Evolutionary conservation across 306 rosid species (phyloP).

Genomic region (Cucurbita pepo): DNA sequence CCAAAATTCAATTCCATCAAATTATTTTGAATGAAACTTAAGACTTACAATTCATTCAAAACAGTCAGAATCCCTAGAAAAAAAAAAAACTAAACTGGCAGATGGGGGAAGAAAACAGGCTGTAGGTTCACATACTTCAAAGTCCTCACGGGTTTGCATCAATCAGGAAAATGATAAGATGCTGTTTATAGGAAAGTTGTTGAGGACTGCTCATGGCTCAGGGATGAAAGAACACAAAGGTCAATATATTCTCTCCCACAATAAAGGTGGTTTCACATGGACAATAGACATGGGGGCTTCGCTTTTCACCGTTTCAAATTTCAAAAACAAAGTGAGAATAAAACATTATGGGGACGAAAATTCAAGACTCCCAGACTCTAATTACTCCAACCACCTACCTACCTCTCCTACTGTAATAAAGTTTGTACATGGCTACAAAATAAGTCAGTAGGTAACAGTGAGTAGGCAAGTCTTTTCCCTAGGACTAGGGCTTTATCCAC

Average conservation of each 20-base stretch:
- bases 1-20: neutral
- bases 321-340: constrained; percentile 14
- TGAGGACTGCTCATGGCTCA: constrained; percentile 12
- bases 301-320: constrained; percentile 14
- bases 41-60: neutral
- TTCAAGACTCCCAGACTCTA: neutral
- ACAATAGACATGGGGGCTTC: neutral
- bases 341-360: neutral
- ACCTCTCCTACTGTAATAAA: neutral
- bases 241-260: constrained; percentile 17
- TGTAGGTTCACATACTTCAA: neutral
- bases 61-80: neutral
- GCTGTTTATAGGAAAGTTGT: constrained; percentile 1
- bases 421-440: neutral
- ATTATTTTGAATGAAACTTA: neutral
- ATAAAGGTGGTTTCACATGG: neutral
- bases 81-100: neutral
- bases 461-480: neutral
- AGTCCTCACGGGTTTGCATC: neutral
- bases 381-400: neutral
- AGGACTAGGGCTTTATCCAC: neutral
- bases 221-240: constrained; percentile 17
- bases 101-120: neutral
- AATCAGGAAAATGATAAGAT: neutral
- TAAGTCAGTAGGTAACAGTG: neutral